These are phyloP conservation scores for Salix caprea DNA, from an alignment of 345 rosid species.

Conservation along the genomic window DNA sequence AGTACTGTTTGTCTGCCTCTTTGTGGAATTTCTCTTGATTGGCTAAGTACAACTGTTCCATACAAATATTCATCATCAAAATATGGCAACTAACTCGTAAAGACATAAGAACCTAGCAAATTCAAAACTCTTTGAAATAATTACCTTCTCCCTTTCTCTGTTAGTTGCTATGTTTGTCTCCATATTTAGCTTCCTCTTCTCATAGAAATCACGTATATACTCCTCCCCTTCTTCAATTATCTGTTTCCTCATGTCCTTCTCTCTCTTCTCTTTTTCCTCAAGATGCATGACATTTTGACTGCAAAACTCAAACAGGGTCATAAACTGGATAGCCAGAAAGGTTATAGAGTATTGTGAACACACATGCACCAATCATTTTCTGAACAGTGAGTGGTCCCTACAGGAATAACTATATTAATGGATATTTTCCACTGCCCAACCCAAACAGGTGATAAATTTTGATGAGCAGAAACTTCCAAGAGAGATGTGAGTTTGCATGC, in stretches of 20 bases:
- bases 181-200: conserved; percentile 27
- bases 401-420: not conserved
- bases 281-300: conserved; percentile 30
- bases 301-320: not conserved
- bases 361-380: not conserved
- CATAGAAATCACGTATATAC: conserved; percentile 28
- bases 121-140: not conserved
- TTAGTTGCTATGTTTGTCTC: conserved; percentile 27
- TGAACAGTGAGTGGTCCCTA: not conserved
- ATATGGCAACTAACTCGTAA: not conserved
- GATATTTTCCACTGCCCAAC: not conserved
- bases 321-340: not conserved
- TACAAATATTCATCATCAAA: not conserved
- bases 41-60: conserved; percentile 21
- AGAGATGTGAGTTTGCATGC: not conserved
- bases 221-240: conserved; percentile 28
- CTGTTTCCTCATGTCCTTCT: conserved; percentile 34
- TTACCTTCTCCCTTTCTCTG: conserved; percentile 33
- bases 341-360: not conserved
- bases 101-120: not conserved
- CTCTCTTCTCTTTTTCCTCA: conserved; percentile 33
- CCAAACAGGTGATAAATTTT: not conserved
- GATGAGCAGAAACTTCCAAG: not conserved
- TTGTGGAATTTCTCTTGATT: conserved; percentile 33
- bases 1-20: conserved; percentile 34